These are phyloP conservation scores for Lentinula boryana DNA, from an alignment of 768 basidiomycete species.

Conservation along the genomic window DNA sequence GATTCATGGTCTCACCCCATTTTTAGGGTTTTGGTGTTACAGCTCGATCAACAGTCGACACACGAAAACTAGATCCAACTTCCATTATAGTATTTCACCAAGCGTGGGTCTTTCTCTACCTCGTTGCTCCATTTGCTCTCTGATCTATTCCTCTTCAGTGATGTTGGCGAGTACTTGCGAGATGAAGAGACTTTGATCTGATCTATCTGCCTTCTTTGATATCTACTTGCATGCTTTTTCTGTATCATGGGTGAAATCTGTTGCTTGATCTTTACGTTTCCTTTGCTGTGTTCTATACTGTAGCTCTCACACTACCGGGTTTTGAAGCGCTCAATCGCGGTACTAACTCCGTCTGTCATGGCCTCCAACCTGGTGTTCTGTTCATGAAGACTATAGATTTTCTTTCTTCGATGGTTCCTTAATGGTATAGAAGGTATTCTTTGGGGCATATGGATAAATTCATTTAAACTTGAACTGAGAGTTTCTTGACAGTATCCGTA, in stretches of 20 bases:
- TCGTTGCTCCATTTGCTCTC: neutral
- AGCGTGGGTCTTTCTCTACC: slow-evolving; percentile 50
- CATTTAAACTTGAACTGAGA: neutral
- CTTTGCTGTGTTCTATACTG: slow-evolving; percentile 6
- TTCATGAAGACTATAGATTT: neutral
- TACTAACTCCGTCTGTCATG: slow-evolving; percentile 13
- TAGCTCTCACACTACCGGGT: slow-evolving; percentile 18
- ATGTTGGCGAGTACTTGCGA: slow-evolving; percentile 96
- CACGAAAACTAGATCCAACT: slow-evolving; percentile 94
- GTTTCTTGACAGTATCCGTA: neutral
- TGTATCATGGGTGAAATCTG: neutral
- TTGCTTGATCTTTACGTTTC: neutral
- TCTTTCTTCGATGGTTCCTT: neutral
- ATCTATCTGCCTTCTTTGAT: slow-evolving; percentile 26
- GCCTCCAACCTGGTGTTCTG: neutral
- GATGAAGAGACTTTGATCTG: slow-evolving; percentile 65
- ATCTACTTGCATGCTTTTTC: slow-evolving; percentile 28
- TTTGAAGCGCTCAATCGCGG: slow-evolving; percentile 41
- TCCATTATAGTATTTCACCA: slow-evolving; percentile 98
- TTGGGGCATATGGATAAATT: neutral
- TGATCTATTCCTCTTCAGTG: slow-evolving; percentile 39
- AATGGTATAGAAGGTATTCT: neutral
- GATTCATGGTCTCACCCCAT: neutral
- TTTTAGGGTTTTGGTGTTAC: slow-evolving; percentile 95
- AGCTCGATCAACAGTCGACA: slow-evolving; percentile 91